These are phyloP conservation scores for Oleoguttula mirabilis DNA, from an alignment of 495 filamentous ascomycete genomes.

Conservation along the genomic window DNA sequence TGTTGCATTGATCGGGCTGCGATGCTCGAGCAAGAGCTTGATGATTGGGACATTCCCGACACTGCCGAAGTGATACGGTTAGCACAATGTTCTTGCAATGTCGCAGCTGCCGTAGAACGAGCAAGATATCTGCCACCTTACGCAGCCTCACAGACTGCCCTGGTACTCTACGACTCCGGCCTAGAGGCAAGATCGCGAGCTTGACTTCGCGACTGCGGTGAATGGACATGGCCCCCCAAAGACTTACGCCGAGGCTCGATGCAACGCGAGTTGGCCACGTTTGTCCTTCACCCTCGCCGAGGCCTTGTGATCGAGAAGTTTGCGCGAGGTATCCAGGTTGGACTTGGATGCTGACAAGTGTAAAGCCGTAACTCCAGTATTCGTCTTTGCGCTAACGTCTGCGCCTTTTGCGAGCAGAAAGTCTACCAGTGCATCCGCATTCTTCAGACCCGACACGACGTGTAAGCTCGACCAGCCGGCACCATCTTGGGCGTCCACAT, in stretches of 20 bases:
- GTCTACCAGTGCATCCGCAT: slow-evolving; percentile 55
- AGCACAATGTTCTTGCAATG: too few species aligned
- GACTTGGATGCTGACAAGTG: slow-evolving; percentile 87
- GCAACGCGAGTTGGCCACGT: slow-evolving; percentile 72
- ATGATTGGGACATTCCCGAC: slow-evolving; percentile 79
- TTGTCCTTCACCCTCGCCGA: slow-evolving; percentile 76
- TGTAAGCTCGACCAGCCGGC: slow-evolving; percentile 90
- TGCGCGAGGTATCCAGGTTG: slow-evolving; percentile 69
- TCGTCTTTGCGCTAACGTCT: slow-evolving; percentile 72
- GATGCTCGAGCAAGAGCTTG: slow-evolving; percentile 62
- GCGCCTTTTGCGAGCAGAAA: slow-evolving; percentile 69
- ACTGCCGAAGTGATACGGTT: too few species aligned
- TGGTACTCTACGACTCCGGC: too few species aligned
- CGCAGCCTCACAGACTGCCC: too few species aligned
- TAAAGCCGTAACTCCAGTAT: slow-evolving; percentile 57
- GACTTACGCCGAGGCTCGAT: slow-evolving; percentile 90
- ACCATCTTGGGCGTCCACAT: slow-evolving; percentile 83
- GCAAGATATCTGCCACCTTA: too few species aligned
- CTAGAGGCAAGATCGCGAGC: too few species aligned
- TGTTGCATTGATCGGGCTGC: slow-evolving; percentile 75
- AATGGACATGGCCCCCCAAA: too few species aligned
- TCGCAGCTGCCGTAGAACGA: too few species aligned
- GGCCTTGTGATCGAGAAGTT: slow-evolving; percentile 61
- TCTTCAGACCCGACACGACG: slow-evolving; percentile 73
- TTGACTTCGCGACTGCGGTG: too few species aligned